These are phyloP conservation scores for Epichloe elymi DNA, from an alignment of 2,329 filamentous ascomycete genomes.

Conservation along the genomic window DNA sequence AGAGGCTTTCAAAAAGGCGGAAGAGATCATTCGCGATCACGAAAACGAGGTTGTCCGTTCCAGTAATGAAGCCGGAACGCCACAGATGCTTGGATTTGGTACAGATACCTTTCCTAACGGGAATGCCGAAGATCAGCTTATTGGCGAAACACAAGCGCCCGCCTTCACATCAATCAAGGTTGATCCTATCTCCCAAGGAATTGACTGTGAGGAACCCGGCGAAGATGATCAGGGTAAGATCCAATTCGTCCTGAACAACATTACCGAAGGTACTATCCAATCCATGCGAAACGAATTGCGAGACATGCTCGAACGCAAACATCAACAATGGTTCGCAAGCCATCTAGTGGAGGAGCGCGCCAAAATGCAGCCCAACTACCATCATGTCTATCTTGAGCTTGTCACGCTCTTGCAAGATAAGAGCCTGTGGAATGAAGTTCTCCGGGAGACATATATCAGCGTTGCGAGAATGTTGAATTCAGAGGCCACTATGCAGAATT, in stretches of 20 bases:
- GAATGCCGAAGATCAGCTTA: constrained; percentile 47
- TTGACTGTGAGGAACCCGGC: constrained; percentile 67
- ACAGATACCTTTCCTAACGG: constrained; percentile 55
- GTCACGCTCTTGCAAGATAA: constrained; percentile 72
- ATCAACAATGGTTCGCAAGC: constrained; percentile 92
- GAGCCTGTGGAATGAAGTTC: constrained; percentile 72
- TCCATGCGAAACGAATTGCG: constrained; percentile 73
- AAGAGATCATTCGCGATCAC: constrained; percentile 62
- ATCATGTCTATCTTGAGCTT: constrained; percentile 82
- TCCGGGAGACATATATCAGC: constrained; percentile 83
- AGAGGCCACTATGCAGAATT: constrained; percentile 71
- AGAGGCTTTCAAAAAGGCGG: constrained; percentile 69
- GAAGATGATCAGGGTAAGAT: constrained; percentile 85
- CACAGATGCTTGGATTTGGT: constrained; percentile 23
- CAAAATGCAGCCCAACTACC: constrained; percentile 95
- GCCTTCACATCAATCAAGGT: constrained; percentile 70
- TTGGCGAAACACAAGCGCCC: constrained; percentile 46
- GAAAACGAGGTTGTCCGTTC: constrained; percentile 46
- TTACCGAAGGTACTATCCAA: constrained; percentile 78
- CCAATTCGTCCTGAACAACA: constrained; percentile 91
- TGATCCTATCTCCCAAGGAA: constrained; percentile 50
- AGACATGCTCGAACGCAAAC: constrained; percentile 62
- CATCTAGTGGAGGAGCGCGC: constrained; percentile 93
- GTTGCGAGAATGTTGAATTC: constrained; percentile 80
- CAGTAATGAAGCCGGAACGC: constrained; percentile 35